A percentile compares a stretch with the other conserved stretches of the same genome.
Conservation (phyloP, 2,329 filamentous ascomycete genomes). For the Fusarium annulatum region DNA sequence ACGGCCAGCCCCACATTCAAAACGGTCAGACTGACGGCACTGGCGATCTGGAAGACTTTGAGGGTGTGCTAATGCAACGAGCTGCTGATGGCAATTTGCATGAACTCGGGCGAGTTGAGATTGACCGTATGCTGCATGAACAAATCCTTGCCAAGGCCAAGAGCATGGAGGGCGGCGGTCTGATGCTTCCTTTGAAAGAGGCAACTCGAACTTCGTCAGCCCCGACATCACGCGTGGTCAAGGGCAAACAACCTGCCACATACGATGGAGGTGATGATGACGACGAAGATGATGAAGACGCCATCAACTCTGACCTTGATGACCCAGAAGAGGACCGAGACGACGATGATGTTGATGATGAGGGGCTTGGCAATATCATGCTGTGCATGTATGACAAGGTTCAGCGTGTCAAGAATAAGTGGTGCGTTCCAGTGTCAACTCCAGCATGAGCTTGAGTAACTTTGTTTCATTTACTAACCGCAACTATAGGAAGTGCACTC, state of each 20-base stretch:
- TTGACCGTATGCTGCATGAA: conserved; percentile 76
- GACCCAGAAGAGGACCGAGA: conserved; percentile 88
- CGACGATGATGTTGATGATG: conserved; percentile 89
- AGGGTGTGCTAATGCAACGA: conserved; percentile 69
- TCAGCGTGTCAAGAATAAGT: conserved; percentile 98
- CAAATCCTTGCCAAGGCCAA: conserved; percentile 74
- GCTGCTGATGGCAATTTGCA: conserved; percentile 64
- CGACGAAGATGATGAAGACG: conserved; percentile 83
- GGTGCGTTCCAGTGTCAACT: conserved; percentile 59
- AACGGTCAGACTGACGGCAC: conserved; percentile 80
- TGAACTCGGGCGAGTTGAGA: conserved; percentile 69
- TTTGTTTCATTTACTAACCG: conserved; percentile 23
- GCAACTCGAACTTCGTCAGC: conserved; percentile 53
- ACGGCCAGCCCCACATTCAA: conserved; percentile 43
- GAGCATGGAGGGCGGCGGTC: conserved; percentile 77
- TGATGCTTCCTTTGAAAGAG: conserved; percentile 78
- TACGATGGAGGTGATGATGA: conserved; percentile 71
- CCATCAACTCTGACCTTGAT: conserved; percentile 98
- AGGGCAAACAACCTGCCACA: conserved; percentile 56
- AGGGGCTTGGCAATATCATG: conserved; percentile 89
- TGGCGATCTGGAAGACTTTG: conserved; percentile 66
- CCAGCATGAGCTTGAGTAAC: background rate
- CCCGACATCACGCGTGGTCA: conserved; percentile 34
- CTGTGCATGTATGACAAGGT: conserved; percentile 99
- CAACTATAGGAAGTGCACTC: conserved; percentile 83